Evolutionary conservation across 768 basidiomycete species (phyloP), one percentile per base, ranked within the genome.

Genomic region (Phylloporus sp.): DNA sequence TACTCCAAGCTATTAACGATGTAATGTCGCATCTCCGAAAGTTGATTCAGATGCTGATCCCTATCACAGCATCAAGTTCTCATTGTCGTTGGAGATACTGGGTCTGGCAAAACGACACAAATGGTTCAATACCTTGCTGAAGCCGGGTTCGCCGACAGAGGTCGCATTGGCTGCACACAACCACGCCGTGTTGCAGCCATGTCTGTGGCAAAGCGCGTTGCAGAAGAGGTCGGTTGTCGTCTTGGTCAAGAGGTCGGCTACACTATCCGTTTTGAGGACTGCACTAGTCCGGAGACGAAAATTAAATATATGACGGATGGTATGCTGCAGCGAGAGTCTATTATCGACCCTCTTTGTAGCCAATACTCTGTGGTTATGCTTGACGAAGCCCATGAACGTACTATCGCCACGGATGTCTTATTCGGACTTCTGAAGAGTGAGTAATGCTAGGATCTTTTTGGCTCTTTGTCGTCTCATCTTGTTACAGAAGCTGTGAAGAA

Each of bases 301-400:
- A 99, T 99, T 80, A 99, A 98, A 72, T 99, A 97, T 80, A 97
- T 99, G 97, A 99, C 97, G 63, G 97, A 98, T 65, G 97, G 97
- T 75, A 97, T 99, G 93, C 79, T 99, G 23, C 91, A 97, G 64
- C 83, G 97, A 72, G 97, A 99, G 76, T 92, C 88, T 57, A 75
- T 99, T 47, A 90, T 98, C 64, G 97, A 99, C 64, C 95, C 95
- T 6, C 84, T 97, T 54, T 86, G 93, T 67, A 90, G 85, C 54
- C 80, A 84, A 42, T 99, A 99, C 67, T 92, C 91, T 2, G 92
- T 97, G 48, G 76, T 99, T 70, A 99, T 99, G 89, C 77, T 99
- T 67, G 97, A 99, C 67, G 97, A 99, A 73, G 97, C 97, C 11
- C 97, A 99, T 71, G 97, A 99, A 70, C 83, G 97, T 46, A 97